Base-by-base conservation (phyloP, 2,329 filamentous ascomycete genomes). In the Penicillium thymicola region DNA sequence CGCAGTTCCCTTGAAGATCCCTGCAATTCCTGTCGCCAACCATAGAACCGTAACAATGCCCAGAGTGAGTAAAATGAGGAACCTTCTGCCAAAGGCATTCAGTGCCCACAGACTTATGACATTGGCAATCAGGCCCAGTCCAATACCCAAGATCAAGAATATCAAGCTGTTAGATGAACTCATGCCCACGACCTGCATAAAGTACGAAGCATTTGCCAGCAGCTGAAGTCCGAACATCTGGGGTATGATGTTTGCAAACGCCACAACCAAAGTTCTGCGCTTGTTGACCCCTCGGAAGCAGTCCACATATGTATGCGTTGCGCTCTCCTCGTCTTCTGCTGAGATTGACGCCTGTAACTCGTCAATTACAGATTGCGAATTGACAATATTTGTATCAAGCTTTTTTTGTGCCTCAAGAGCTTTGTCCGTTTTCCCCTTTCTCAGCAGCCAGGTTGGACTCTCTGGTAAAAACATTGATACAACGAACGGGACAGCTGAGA, bases 391-490 rank as follows among this genome's bases (percentile, higher is more conserved):
- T 0, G 55, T 60, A 36, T 65, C 49, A 2, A 65, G 52, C 23
- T 38, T 57, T n/a, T 30, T 43, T 13, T 65, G 63, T 11, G 55
- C 58, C 18, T 54, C 58, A 18, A 65, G 23, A 5, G 61, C 63
- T 2, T 53, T 70, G 58, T 78, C 72, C 13, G 73, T 66, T 14
- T 63, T 67, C 2, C 68, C 70, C 51, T 73, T 76, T 16, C 78
- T 74, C 1, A 82, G 65, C 0, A 81, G 64, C 60, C 75, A 82
- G 0, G 76, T 72, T 0, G 81, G 81, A 10, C 74, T 78, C 57
- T 83, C 80, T 0, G 80, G 80, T 34, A 82, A 72, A 40, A 79
- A 47, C n/a, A 76, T 65, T 0, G 78, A 72, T 13, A 79, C 64
- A 14, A 76, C 11, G 14, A 81, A 66, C 0, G 78, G 75, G 1